Conservation (phyloP, 2,329 filamentous ascomycete genomes). For the Penicillium vulpinum region DNA sequence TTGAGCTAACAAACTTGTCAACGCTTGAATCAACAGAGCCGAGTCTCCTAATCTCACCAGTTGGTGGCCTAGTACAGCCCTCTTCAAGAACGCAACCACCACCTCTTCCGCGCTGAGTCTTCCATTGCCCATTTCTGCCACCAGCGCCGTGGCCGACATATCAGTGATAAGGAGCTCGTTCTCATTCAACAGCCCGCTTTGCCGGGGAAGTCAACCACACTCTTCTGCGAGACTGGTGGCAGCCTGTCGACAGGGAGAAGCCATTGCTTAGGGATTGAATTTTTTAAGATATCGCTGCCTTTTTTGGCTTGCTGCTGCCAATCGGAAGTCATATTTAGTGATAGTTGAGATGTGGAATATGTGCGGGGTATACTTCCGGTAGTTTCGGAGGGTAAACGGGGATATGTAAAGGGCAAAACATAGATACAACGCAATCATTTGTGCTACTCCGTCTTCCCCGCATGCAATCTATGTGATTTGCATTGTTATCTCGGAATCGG, state of each 20-base stretch:
- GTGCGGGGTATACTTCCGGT: neutral
- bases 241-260: constrained; percentile 31
- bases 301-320: constrained; percentile 38
- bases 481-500: constrained; percentile 7
- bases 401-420: neutral
- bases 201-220: constrained; percentile 34
- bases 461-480: neutral
- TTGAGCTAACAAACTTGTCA: constrained; percentile 28
- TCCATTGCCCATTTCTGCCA: constrained; percentile 29
- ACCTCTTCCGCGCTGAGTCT: constrained; percentile 34
- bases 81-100: constrained; percentile 35
- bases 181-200: constrained; percentile 51
- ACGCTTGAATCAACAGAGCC: neutral
- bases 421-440: neutral
- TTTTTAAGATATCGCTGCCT: constrained; percentile 34
- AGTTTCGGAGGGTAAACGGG: neutral
- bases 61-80: constrained; percentile 37
- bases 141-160: constrained; percentile 32
- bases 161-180: constrained; percentile 57
- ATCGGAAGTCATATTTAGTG: constrained; percentile 21
- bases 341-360: neutral
- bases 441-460: constrained; percentile 1
- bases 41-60: constrained; percentile 21
- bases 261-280: constrained; percentile 40
- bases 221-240: constrained; percentile 29